Evolutionary conservation across 352 stramenopile species (phyloP), one percentile per base, ranked within the genome.

Genomic region (Peronosclerospora sorghi): DNA sequence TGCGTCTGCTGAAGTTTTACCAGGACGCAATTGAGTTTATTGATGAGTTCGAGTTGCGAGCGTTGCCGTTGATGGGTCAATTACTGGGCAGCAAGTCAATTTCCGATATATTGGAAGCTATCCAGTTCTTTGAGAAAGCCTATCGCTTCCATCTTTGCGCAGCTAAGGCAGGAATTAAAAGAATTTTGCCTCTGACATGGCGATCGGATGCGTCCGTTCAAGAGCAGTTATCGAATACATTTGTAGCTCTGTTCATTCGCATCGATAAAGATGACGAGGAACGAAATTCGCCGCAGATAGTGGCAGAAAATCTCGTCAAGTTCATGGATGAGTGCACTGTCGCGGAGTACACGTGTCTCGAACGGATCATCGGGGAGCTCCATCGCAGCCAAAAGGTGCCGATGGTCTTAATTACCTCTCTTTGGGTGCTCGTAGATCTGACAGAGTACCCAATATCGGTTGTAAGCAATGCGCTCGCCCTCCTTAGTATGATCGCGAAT

Each of bases 41-140:
- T 45, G 71, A 94, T 24, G 64, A 90, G 18, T 87, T 97, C 45
- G 87, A 97, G 49, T 52, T 78, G 34, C 48, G 60, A 43, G 84
- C 87, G 1, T 47, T 79, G 5, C 76, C 76, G 9, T 50, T 86
- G 17, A 87, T 96, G 47, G 65, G 81, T 2, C 67, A 87, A 37
- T 71, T 97, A 32, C 67, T 98, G 1, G 68, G 94, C 4, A 96
- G 85, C 35, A 85, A 85, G 23, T 96, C 89, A 20, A 75, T 80
- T 12, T 94, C 84, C 13, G 94, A 98, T 57, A 86, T 97, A 2
- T 77, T 95, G 9, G 90, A 96, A 56, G 75, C 91, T 13, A 92
- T 97, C 32, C 69, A 86, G 12, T 97, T 98, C 51, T 96, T 97
- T 49, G 85, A 95, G 7, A 82, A 88, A 32, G 89, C 88, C 2